phyloP scores from a whole-genome alignment of 2,329 filamentous ascomycete genomes.

The Zymoseptoria pseudotritici region DNA sequence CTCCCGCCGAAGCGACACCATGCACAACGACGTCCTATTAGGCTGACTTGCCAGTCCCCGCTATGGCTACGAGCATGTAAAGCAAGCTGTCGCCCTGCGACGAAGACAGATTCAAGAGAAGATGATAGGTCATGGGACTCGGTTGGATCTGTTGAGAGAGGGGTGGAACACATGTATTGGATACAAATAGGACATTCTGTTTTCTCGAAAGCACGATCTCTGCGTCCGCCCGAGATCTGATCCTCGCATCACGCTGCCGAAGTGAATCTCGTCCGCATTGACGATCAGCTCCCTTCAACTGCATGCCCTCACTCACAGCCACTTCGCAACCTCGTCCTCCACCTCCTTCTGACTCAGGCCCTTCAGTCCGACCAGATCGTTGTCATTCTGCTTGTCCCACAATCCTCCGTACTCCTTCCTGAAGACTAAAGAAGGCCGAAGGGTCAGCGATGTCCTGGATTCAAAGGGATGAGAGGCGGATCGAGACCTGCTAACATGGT shows the following conservation, averaged over 20 bases:
- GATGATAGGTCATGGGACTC: not conserved
- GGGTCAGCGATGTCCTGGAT: no score
- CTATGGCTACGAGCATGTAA: not conserved
- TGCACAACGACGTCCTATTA: not conserved
- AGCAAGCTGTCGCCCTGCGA: not conserved
- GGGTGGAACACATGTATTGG: not conserved
- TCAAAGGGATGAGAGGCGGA: no score
- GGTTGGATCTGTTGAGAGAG: not conserved
- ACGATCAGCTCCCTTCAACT: not conserved
- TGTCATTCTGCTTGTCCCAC: conserved; percentile 30
- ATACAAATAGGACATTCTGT: not conserved
- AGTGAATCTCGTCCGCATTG: not conserved
- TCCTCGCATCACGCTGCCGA: not conserved
- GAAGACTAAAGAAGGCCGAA: no score
- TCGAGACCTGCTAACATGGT: no score
- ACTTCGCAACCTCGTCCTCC: conserved; percentile 22
- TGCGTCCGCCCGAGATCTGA: not conserved
- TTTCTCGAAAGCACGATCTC: not conserved
- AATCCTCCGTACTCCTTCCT: conserved; percentile 26
- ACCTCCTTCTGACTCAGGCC: conserved; percentile 25
- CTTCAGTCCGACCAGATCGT: conserved; percentile 31
- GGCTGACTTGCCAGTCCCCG: not conserved
- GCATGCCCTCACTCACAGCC: conserved; percentile 1
- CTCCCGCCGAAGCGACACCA: not conserved
- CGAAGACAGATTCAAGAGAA: no score